A percentile compares a stretch with the other conserved stretches of the same genome.
Conservation (phyloP, 768 basidiomycete genomes). For the Podaxis mareebaensis region DNA sequence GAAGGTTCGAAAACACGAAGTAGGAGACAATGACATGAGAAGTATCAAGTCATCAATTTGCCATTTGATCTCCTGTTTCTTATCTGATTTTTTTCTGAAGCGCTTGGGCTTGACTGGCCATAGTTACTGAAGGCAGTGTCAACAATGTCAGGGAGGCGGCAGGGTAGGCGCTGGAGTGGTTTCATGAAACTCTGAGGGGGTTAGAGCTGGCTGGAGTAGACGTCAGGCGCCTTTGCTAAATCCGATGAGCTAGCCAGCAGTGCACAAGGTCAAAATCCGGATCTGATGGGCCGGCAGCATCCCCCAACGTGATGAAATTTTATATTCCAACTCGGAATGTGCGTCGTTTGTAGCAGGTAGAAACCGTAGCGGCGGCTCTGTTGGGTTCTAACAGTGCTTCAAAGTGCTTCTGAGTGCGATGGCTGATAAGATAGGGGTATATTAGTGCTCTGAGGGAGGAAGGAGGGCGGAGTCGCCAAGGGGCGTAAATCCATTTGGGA, state of each 20-base stretch:
- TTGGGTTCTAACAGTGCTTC: background rate
- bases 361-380: background rate
- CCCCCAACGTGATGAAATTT: constrained; percentile 5
- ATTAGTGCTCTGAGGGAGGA: background rate
- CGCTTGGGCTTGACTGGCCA: background rate
- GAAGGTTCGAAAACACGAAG: constrained; percentile 7
- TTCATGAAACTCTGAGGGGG: background rate
- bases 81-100: constrained; percentile 11
- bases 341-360: background rate
- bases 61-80: constrained; percentile 2
- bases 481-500: constrained; percentile 16
- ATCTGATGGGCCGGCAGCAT: constrained; percentile 13
- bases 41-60: constrained; percentile 6
- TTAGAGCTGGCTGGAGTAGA: background rate
- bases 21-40: constrained; percentile 5
- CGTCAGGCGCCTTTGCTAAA: background rate
- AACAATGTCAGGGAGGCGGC: background rate
- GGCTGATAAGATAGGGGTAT: constrained; percentile 9
- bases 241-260: background rate
- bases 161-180: background rate
- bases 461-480: constrained; percentile 8
- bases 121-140: background rate
- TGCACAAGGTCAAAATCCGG: constrained; percentile 1
- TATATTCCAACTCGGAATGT: background rate
- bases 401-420: background rate